Evolutionary conservation across 495 filamentous ascomycete species (phyloP).

Genomic region (Aspergillus saccharolyticus): DNA sequence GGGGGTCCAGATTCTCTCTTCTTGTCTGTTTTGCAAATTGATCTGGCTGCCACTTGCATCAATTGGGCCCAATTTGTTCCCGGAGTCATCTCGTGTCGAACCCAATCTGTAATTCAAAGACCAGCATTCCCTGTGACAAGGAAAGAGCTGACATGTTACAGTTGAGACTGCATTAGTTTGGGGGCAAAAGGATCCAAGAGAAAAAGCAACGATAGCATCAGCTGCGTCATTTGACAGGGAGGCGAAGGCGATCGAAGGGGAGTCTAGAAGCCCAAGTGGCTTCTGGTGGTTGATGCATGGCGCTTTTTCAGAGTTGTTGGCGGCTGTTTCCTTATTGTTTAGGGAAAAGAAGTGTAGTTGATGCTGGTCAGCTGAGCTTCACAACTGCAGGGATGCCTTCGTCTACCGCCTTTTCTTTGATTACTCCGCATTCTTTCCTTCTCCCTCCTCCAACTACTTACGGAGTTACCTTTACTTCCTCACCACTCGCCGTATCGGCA

Average conservation of each 20-base stretch:
- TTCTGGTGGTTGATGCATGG: slow-evolving; percentile 1
- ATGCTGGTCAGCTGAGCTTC: slow-evolving; percentile 3
- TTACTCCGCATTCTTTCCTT: too few relatives aligned
- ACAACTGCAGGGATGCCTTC: not conserved
- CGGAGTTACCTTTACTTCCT: too few relatives aligned
- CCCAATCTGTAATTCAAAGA: not conserved
- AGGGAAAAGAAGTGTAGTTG: not conserved
- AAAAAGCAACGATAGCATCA: not conserved
- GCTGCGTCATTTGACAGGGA: not conserved
- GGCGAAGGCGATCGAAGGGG: not conserved
- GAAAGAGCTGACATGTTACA: not conserved
- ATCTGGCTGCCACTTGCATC: not conserved
- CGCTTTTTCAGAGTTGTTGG: too few relatives aligned
- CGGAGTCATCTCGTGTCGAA: not conserved
- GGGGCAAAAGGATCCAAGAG: not conserved
- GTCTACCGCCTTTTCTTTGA: not conserved
- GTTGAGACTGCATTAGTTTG: not conserved
- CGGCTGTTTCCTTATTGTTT: not conserved
- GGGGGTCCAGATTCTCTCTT: not conserved
- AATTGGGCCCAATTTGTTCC: not conserved
- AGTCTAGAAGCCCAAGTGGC: not conserved
- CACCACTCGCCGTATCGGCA: not conserved
- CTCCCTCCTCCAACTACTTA: too few relatives aligned
- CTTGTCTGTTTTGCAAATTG: not conserved
- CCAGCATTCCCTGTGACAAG: not conserved